Percentiles rank a stretch among this genome's conserved stretches.
Evolutionary conservation across 176 grass and related monocot species (phyloP).

Genomic region (Cenchrus purpureus): DNA sequence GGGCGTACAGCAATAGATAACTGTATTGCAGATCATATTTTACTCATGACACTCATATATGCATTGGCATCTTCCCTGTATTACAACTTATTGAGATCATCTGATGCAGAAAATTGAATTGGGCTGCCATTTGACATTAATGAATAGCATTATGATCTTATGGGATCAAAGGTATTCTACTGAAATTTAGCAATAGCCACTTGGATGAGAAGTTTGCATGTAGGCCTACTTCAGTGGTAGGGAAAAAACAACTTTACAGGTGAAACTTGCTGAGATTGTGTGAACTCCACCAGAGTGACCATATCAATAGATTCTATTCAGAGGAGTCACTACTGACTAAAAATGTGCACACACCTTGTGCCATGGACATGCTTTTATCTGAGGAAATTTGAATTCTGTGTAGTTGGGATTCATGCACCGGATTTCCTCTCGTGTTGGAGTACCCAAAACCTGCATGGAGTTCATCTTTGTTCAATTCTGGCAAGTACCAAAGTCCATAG

Average conservation of each 20-base stretch:
- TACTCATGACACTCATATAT: neutral
- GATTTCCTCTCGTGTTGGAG: slow-evolving; percentile 67
- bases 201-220: neutral
- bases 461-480: slow-evolving; percentile 9
- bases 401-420: slow-evolving; percentile 70
- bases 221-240: neutral
- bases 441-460: slow-evolving; percentile 58
- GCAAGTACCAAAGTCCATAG: neutral
- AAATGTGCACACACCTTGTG: slow-evolving; percentile 48
- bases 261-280: neutral
- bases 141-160: neutral
- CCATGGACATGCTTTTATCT: slow-evolving; percentile 68
- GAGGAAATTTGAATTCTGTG: slow-evolving; percentile 66
- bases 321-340: neutral
- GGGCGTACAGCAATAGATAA: too few relatives aligned
- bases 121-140: neutral
- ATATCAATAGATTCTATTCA: slow-evolving; percentile 20
- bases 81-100: neutral
- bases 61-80: neutral
- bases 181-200: neutral
- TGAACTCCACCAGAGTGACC: neutral
- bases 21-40: neutral
- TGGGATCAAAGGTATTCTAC: neutral
- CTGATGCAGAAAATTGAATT: neutral
- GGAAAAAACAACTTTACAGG: neutral